A percentile compares a stretch with the other conserved stretches of the same genome.
Evolutionary conservation across 495 filamentous ascomycete species (phyloP).

Genomic region (Penicillium canariense): DNA sequence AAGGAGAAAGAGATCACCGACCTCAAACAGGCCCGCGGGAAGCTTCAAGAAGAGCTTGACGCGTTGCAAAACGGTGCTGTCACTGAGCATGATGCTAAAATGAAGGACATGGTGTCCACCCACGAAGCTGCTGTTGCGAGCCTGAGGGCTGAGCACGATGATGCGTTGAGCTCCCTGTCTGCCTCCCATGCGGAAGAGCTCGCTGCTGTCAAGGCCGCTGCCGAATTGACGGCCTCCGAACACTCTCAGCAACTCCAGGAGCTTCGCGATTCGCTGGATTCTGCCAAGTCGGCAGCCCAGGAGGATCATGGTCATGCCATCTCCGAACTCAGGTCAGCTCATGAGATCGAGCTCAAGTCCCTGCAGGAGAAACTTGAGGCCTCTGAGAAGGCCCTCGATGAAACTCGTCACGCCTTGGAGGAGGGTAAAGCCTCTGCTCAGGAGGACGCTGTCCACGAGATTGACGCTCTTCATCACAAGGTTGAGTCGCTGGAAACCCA

Average conservation of each 20-base stretch:
- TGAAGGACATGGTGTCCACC: conserved; percentile 41
- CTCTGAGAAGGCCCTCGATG: conserved; percentile 33
- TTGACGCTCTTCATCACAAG: conserved; percentile 42
- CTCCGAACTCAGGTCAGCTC: conserved; percentile 36
- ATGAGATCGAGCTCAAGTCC: conserved; percentile 35
- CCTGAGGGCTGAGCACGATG: conserved; percentile 39
- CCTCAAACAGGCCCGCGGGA: conserved; percentile 35
- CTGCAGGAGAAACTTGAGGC: conserved; percentile 36
- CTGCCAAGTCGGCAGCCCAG: conserved; percentile 32
- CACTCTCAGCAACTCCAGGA: conserved; percentile 41
- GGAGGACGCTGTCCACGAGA: conserved; percentile 39
- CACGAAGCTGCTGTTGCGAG: conserved; percentile 36
- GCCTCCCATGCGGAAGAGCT: conserved; percentile 39
- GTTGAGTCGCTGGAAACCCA: conserved; percentile 40
- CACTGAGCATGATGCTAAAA: conserved; percentile 32
- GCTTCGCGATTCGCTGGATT: conserved; percentile 41
- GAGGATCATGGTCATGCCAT: conserved; percentile 31
- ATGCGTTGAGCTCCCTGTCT: conserved; percentile 29
- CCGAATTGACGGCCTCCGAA: conserved; percentile 31
- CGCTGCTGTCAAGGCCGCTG: conserved; percentile 31
- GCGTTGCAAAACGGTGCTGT: conserved; percentile 31
- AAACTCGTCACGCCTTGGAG: conserved; percentile 37
- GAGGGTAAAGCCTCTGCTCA: conserved; percentile 36
- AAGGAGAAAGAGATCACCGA: conserved; percentile 42
- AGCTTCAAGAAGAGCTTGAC: conserved; percentile 37